Evolutionary conservation across 371 early-diverging fungal species (phyloP).

Genomic region (Funneliformis caledonium): DNA sequence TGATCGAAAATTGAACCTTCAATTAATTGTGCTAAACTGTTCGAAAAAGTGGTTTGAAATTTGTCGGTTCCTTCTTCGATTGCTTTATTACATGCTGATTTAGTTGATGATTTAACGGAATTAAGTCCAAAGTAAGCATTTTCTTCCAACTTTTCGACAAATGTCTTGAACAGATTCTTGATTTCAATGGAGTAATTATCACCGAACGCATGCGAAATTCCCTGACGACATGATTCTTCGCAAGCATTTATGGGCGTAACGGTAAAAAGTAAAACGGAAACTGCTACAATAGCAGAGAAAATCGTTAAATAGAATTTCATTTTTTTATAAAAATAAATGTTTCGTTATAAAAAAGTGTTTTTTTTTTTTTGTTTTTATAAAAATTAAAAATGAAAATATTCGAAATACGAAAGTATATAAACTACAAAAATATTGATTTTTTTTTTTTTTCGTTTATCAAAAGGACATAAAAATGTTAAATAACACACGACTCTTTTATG

Average conservation of each 20-base stretch:
- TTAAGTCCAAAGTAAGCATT: conserved; percentile 42
- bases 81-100: conserved; percentile 33
- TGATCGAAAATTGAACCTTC: conserved; percentile 60
- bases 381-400: too few relatives aligned
- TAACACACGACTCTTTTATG: too few relatives aligned
- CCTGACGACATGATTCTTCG: conserved; percentile 61
- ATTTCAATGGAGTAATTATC: conserved; percentile 51
- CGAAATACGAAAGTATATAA: too few relatives aligned
- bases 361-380: too few relatives aligned
- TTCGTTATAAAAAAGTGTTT: not conserved
- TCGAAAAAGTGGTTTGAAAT: conserved; percentile 44
- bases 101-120: conserved; percentile 20
- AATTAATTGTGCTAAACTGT: conserved; percentile 45
- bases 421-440: too few relatives aligned
- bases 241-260: conserved; percentile 48
- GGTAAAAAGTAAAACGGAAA: not conserved
- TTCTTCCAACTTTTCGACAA: conserved; percentile 43
- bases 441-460: too few relatives aligned
- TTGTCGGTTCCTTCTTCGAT: conserved; percentile 40
- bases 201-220: conserved; percentile 59
- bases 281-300: not conserved
- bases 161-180: not conserved
- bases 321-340: too few relatives aligned
- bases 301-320: not conserved
- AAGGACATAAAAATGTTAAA: too few relatives aligned